Conservation (phyloP, 2,329 filamentous ascomycete genomes). For the Cladosporium halotolerans region DNA sequence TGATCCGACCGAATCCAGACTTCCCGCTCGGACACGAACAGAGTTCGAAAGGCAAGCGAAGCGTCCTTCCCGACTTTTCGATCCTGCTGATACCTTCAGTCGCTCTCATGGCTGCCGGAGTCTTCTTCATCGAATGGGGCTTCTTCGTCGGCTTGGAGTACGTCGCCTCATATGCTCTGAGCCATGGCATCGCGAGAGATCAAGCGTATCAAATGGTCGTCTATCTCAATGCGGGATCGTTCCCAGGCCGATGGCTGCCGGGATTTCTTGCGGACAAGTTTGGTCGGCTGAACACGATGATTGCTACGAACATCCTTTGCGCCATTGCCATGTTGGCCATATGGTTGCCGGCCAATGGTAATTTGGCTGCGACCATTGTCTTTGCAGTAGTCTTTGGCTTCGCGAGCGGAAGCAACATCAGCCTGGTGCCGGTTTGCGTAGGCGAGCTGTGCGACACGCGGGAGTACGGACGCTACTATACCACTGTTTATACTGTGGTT, state of each 20-base stretch:
- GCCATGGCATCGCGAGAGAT: slow-evolving; percentile 50
- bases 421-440: slow-evolving; percentile 37
- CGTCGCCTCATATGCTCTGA: slow-evolving; percentile 66
- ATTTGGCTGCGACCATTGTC: slow-evolving; percentile 29
- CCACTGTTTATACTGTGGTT: slow-evolving; percentile 29
- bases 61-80: slow-evolving; percentile 36
- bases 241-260: slow-evolving; percentile 67
- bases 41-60: slow-evolving; percentile 30
- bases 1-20: slow-evolving; percentile 32
- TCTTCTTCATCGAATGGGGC: slow-evolving; percentile 43
- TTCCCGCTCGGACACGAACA: slow-evolving; percentile 36
- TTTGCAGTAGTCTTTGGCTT: slow-evolving; percentile 32
- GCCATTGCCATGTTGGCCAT: slow-evolving; percentile 61
- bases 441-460: slow-evolving; percentile 40
- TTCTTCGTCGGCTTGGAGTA: slow-evolving; percentile 65
- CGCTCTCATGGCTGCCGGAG: slow-evolving; percentile 34
- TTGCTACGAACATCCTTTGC: slow-evolving; percentile 57
- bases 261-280: slow-evolving; percentile 69
- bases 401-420: slow-evolving; percentile 32
- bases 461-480: slow-evolving; percentile 37
- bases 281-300: slow-evolving; percentile 73
- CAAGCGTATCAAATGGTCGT: slow-evolving; percentile 65
- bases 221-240: slow-evolving; percentile 70
- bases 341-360: slow-evolving; percentile 57
- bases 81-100: slow-evolving; percentile 37